These are phyloP conservation scores for Flaveria bidentis DNA, from an alignment of 129 eudicot species.

Conservation along the genomic window DNA sequence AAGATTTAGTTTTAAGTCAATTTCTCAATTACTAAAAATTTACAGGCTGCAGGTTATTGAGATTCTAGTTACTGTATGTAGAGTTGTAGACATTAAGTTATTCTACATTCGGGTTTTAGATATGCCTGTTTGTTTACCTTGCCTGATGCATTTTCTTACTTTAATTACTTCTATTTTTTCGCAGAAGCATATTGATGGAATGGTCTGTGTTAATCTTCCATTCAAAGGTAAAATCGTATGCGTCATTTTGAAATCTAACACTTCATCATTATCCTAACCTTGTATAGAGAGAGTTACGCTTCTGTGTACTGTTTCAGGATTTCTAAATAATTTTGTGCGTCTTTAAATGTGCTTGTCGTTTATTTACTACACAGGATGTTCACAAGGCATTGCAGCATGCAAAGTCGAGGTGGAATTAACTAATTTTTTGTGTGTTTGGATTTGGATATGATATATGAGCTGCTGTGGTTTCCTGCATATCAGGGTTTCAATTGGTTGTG, in stretches of 20 bases:
- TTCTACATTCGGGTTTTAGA: background rate
- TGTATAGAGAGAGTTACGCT: background rate
- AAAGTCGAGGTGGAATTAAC: constrained; percentile 26
- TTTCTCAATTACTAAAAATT: background rate
- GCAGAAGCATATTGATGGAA: constrained; percentile 32
- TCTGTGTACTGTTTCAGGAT: background rate
- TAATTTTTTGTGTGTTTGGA: constrained; percentile 38
- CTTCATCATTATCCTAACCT: constrained; percentile 11
- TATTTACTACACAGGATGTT: constrained; percentile 33
- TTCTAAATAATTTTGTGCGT: background rate
- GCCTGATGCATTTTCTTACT: background rate
- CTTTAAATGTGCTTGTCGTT: background rate
- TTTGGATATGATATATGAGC: constrained; percentile 41
- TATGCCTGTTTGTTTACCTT: background rate
- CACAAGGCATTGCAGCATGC: constrained; percentile 37
- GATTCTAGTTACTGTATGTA: background rate
- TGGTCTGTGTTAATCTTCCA: constrained; percentile 10
- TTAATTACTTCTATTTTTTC: background rate
- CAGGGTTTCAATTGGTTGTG: background rate
- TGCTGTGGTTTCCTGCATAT: background rate
- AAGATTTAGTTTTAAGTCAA: background rate
- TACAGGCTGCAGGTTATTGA: background rate
- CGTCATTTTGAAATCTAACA: background rate
- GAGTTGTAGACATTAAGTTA: background rate
- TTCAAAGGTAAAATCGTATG: constrained; percentile 15